Percentiles rank a stretch among this genome's conserved stretches.
Conservation (phyloP, 345 rosid species). For the Gossypioides kirkii region DNA sequence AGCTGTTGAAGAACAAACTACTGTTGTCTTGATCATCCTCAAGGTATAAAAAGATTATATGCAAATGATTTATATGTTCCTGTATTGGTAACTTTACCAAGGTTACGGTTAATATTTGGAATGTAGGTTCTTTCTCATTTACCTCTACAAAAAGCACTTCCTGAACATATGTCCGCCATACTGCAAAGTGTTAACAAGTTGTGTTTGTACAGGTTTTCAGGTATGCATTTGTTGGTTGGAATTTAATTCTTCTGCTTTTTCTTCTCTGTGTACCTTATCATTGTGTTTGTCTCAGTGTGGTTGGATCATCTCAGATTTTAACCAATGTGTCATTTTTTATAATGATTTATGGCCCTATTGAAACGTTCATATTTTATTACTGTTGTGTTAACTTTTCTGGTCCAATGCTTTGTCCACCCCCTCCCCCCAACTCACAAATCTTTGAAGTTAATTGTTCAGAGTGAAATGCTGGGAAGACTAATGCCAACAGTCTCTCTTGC, state of each 20-base stretch:
- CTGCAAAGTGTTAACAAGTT: constrained; percentile 81
- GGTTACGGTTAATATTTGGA: constrained; percentile 18
- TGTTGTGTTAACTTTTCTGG: not conserved
- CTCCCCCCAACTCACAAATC: not conserved
- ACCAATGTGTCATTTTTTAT: not conserved
- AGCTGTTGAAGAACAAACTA: constrained; percentile 83
- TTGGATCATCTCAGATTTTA: not conserved
- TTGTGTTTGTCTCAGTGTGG: not conserved
- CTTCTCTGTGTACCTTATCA: not conserved
- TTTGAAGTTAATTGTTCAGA: not conserved
- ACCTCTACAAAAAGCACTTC: constrained; percentile 83
- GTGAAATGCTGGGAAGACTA: not conserved
- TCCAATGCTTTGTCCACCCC: not conserved
- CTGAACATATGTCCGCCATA: constrained; percentile 88
- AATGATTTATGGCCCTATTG: not conserved
- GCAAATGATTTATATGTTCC: not conserved
- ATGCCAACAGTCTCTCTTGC: not conserved
- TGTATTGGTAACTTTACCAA: constrained; percentile 16
- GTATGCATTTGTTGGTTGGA: constrained; percentile 42
- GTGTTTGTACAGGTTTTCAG: constrained; percentile 77
- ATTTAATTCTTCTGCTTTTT: not conserved
- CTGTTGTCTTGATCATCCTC: constrained; percentile 59
- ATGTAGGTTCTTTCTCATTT: constrained; percentile 82
- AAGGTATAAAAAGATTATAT: constrained; percentile 35
- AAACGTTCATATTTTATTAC: not conserved